Evolutionary conservation across 768 basidiomycete species (phyloP), one percentile per base, ranked within the genome.

Genomic region (Leccinum variicolor): DNA sequence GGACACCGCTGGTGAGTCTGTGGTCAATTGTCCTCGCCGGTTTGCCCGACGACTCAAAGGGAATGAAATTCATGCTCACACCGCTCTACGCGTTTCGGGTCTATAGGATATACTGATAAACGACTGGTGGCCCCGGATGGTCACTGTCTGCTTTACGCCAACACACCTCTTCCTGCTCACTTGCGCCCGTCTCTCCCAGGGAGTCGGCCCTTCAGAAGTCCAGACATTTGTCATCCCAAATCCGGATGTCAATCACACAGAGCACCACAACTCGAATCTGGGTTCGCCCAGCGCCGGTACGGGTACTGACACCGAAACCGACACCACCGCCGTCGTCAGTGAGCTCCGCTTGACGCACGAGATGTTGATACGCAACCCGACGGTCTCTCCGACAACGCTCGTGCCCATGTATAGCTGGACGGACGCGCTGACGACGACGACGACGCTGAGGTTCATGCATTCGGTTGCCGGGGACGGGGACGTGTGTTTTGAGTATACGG

Each of bases 301-400:
- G 11, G 39, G 13, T 14, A 17, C 17, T 46, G 5, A 41, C 15
- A 36, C 48, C 23, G 26, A n/a, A 28, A 19, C 39, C n/a, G 7
- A 8, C 17, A 4, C 39, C 39, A n/a, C 17, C n/a, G 3, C 23
- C 5, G 19, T 28, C 21, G 58, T 62, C 39, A 9, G 4, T 41
- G 61, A 65, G 28, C 63, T 66, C 46, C 60, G 62, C n/a, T 56
- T 65, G 19, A 67, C 54, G 4, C 65, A 67, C 14, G 63, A 68
- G 45, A 21, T 25, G 4, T 45, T 55, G 51, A 48, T 50, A 9
- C 56, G 53, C 4, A 45, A 58, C n/a, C 45, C 53, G 3, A 36
- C 1, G 15, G 15, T 7, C 15, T 28, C 47, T 6, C 57, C 57
- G 1, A 13, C 51, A 6, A 58, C 54, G 60, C 52, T 58, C 1